Evolutionary conservation across 805 yeast genomes (phyloP).

Genomic region (Yamadazyma takamatsuzukensis): DNA sequence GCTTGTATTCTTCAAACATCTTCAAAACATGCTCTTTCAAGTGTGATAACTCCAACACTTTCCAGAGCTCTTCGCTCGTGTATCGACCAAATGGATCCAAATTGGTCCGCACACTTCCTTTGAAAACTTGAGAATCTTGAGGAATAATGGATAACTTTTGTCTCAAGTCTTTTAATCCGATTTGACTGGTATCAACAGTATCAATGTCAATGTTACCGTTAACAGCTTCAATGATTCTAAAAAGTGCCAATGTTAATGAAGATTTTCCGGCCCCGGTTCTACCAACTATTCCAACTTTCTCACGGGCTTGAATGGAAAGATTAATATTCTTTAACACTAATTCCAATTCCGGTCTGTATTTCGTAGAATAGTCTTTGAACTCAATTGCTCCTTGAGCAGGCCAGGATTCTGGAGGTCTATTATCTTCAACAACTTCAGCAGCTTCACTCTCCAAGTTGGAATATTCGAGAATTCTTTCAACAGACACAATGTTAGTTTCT

Average conservation of each 20-base stretch:
- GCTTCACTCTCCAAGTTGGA: conserved; percentile 82
- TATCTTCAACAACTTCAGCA: conserved; percentile 57
- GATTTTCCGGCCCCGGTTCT: conserved; percentile 47
- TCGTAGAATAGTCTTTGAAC: conserved; percentile 37
- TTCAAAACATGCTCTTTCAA: conserved; percentile 37
- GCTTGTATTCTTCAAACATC: conserved; percentile 31
- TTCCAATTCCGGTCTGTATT: conserved; percentile 43
- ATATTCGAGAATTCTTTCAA: conserved; percentile 91
- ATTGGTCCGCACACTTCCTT: conserved; percentile 39
- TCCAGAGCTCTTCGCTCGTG: conserved; percentile 38
- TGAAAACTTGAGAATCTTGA: conserved; percentile 45
- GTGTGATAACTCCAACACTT: conserved; percentile 40
- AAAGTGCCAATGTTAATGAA: conserved; percentile 40
- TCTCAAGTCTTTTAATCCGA: conserved; percentile 43
- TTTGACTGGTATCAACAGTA: conserved; percentile 25
- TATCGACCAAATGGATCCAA: conserved; percentile 37
- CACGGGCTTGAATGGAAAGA: conserved; percentile 33
- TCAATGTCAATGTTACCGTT: conserved; percentile 37
- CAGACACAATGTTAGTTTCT: conserved; percentile 94
- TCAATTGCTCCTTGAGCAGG: conserved; percentile 35
- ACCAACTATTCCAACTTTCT: conserved; percentile 44
- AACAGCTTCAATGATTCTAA: conserved; percentile 40
- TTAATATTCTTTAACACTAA: conserved; percentile 38
- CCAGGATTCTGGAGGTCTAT: conserved; percentile 54
- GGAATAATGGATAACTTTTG: conserved; percentile 41